These are phyloP conservation scores for Rubus idaeus DNA, from an alignment of 306 rosid species.

Conservation along the genomic window DNA sequence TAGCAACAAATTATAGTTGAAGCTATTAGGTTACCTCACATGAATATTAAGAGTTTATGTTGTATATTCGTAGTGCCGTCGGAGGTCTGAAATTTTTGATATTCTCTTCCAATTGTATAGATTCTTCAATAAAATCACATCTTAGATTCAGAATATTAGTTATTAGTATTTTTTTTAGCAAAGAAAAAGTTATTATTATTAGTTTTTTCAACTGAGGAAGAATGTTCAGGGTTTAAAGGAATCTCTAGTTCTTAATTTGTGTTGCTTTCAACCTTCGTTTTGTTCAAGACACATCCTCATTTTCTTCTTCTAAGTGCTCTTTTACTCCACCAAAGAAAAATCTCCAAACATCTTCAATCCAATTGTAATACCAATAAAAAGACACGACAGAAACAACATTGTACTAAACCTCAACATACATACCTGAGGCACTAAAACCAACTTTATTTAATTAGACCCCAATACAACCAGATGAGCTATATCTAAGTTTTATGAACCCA, in stretches of 20 bases:
- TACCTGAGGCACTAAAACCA: not conserved
- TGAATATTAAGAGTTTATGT: conserved; percentile 28
- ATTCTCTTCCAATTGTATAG: conserved; percentile 61
- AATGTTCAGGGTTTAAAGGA: not conserved
- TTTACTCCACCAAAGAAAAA: not conserved
- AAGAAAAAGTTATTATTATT: no score
- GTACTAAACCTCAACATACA: not conserved
- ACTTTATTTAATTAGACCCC: not conserved
- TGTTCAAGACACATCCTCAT: not conserved
- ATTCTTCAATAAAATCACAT: conserved; percentile 38
- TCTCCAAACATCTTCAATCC: not conserved
- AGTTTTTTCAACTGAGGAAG: not conserved
- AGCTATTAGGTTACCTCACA: conserved; percentile 31
- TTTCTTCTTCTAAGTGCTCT: not conserved
- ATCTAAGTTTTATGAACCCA: not conserved
- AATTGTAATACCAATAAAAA: not conserved
- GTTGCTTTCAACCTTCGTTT: not conserved
- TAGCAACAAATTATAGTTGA: conserved; percentile 44
- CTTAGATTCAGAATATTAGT: conserved; percentile 39
- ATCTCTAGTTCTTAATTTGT: not conserved
- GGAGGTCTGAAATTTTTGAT: conserved; percentile 34
- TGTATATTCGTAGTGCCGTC: conserved; percentile 46
- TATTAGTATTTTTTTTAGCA: no score
- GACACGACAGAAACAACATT: not conserved
- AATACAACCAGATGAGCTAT: not conserved